These are phyloP conservation scores for Lasiodiplodia sp. DNA, from an alignment of 2,329 filamentous ascomycete species.

Conservation along the genomic window DNA sequence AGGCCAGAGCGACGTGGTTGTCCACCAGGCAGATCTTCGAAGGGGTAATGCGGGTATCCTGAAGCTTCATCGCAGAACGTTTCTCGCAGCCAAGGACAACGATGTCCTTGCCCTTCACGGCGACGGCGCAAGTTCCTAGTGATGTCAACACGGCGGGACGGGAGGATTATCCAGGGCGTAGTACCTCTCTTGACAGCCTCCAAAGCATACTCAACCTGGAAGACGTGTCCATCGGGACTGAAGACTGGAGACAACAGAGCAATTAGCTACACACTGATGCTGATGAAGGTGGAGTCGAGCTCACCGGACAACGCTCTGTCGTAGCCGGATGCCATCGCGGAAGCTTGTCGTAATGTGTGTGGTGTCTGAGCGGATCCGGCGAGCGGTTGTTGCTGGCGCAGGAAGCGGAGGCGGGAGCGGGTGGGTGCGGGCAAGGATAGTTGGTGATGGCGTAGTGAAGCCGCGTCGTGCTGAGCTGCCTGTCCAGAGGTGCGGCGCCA, in stretches of 20 bases:
- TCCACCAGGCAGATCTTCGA: slow-evolving; percentile 98
- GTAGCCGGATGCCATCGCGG: slow-evolving; percentile 78
- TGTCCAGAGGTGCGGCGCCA: slow-evolving; percentile 18
- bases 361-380: not conserved
- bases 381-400: not conserved
- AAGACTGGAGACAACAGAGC: slow-evolving; percentile 73
- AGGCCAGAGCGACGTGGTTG: slow-evolving; percentile 94
- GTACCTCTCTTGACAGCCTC: slow-evolving; percentile 98
- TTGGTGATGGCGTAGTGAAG: slow-evolving; percentile 23
- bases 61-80: slow-evolving; percentile 98
- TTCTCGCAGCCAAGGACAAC: slow-evolving; percentile 99
- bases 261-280: slow-evolving; percentile 38
- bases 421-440: slow-evolving; percentile 12
- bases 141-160: slow-evolving; percentile 33
- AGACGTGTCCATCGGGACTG: slow-evolving; percentile 98
- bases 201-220: slow-evolving; percentile 99
- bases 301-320: slow-evolving; percentile 98
- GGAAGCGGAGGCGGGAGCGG: slow-evolving; percentile 1
- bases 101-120: slow-evolving; percentile 92
- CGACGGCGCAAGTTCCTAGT: slow-evolving; percentile 93
- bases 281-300: slow-evolving; percentile 50
- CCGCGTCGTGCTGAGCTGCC: slow-evolving; percentile 30
- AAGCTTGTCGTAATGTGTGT: not conserved
- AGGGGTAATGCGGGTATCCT: slow-evolving; percentile 98
- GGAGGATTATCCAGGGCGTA: not conserved